Evolutionary conservation across 2,329 filamentous ascomycete species (phyloP).

Genomic region (Coleophoma crateriformis): DNA sequence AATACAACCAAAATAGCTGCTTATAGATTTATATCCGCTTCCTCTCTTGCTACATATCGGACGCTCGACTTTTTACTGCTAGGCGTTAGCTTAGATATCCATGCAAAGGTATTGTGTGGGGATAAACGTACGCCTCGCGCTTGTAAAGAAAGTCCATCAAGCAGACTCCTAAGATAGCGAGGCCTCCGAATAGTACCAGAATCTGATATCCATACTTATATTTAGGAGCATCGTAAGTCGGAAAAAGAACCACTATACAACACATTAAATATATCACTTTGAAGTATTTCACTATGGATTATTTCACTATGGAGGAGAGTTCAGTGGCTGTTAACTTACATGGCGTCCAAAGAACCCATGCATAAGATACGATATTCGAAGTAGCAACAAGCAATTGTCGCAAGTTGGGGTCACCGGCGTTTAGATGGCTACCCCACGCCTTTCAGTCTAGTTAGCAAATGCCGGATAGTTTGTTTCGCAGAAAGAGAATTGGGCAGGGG

Average conservation of each 20-base stretch:
- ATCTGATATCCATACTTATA: slow-evolving; percentile 30
- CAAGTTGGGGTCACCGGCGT: slow-evolving; percentile 1
- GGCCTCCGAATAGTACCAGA: slow-evolving; percentile 26
- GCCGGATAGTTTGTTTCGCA: too few relatives aligned
- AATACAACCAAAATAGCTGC: too few relatives aligned
- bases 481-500: background rate
- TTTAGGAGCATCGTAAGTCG: slow-evolving; percentile 28
- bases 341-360: slow-evolving; percentile 2
- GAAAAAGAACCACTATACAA: slow-evolving; percentile 23
- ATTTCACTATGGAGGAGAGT: background rate
- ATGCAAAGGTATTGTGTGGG: too few relatives aligned
- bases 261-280: background rate
- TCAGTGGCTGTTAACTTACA: background rate
- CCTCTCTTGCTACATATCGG: too few relatives aligned
- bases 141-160: background rate
- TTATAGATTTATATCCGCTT: too few relatives aligned
- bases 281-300: background rate
- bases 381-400: slow-evolving; percentile 5
- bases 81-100: too few relatives aligned
- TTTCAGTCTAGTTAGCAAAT: background rate
- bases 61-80: too few relatives aligned
- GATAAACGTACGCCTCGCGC: background rate
- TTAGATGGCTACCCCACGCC: slow-evolving; percentile 3
- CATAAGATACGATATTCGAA: slow-evolving; percentile 4
- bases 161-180: slow-evolving; percentile 16